Base-by-base conservation (phyloP, 202 grass and related monocot species). In the Brachypodium distachyon region DNA sequence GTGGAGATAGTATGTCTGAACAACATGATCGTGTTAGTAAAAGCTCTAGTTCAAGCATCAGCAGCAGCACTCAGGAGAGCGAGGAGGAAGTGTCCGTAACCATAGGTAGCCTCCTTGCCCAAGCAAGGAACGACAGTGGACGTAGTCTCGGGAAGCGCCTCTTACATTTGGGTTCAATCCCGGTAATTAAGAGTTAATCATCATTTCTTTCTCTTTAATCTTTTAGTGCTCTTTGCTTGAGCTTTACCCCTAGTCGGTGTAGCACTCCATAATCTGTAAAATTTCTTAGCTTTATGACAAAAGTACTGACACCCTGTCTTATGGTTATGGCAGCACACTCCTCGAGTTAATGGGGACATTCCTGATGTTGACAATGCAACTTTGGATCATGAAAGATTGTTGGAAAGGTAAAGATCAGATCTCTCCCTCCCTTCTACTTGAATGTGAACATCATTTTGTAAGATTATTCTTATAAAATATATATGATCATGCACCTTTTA, bases 1-100 rank as follows among this genome's bases (percentile, higher is more conserved):
- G 57, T 57, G 43, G 77, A 78, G 71, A 55, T 83, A 90, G 76
- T 59, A 92, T 96, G 92, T 90, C 92, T 9, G 84, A 82, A 78
- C 77, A 89, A 29, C 86, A 77, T 8, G 89, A 95, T 63, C 72
- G 55, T 73, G 71, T 51, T 50, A 90, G 80, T 28, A 94, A 99
- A 87, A 99, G 96, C 75, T 99, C 92, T 12, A 89, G 91, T 61
- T 99, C 96, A 32, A 99, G 96, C 77, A 73, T 94, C 60, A 96
- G 96, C 63, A 89, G 85, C 85, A 85, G 72, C 61, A 83, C 87
- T 59, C 96, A 88, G 38, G 96, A 96, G 73, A 90, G 77, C 12
- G 91, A 88, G 81, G 96, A 99, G 67, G 96, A 93, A 54, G 55
- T 73, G 44, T 85, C 60, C 27, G 61, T 87, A 22, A 87, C 92